Base-by-base conservation (phyloP, 2,329 filamentous ascomycete species). In the Ilyonectria sp. region DNA sequence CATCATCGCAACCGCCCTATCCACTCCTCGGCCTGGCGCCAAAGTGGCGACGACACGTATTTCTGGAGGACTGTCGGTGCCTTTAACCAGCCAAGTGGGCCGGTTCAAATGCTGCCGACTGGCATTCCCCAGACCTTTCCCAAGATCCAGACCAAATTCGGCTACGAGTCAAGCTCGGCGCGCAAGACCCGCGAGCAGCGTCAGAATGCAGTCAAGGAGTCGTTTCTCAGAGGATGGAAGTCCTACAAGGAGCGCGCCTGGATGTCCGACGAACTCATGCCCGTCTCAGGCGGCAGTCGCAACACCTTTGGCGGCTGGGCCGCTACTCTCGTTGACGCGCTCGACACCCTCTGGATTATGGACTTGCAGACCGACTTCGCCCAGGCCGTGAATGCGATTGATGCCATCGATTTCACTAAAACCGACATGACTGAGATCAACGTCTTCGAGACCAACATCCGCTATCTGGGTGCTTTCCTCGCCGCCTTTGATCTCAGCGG, bases 281-380 rank as follows among this genome's bases (percentile, higher is more conserved):
- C 91, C 4, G 72, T 92, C 10, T 84, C 84, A 17, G 89, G 85
- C 11, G 74, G 77, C 2, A 81, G 78, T 55, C 84, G 85, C 50
- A 85, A 91, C 71, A 86, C 87, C 37, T 92, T 91, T 78, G 89
- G 88, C 15, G 91, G 90, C 26, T 92, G 90, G 90, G 89, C 87
- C 7, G 90, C 90, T 5, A 92, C 90, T 6, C 80, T 92, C 63
- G 89, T 92, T n/a, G 90, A 92, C 76, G 82, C 88, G 3, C 82
- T 92, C 59, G 92, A 93, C 76, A 90, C 89, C n/a, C 82, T 94
- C 15, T 93, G 91, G 91, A 91, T 93, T 70, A 90, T 93, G 87
- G 91, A 87, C 4, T 72, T 93, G 75, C 86, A 85, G 68, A 82
- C 87, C 0, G 91, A 93, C 65, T 94, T 93, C 74, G 84, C 88